Conservation (phyloP, 768 basidiomycete genomes). For the Leccinum truebloodii region DNA sequence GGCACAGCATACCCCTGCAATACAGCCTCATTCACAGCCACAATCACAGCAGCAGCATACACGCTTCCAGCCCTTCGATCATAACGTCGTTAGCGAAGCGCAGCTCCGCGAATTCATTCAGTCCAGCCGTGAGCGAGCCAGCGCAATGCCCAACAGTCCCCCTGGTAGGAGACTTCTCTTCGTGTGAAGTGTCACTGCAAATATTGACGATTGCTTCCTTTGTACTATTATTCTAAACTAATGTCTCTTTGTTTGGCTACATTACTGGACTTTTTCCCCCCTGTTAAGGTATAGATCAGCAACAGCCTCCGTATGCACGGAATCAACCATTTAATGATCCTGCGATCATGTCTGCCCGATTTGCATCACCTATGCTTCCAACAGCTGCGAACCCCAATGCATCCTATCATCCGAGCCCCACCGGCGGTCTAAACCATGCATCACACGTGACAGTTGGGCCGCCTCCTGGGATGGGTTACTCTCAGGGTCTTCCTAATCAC, state of each 20-base stretch:
- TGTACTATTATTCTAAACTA: constrained; percentile 29
- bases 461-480: constrained; percentile 64
- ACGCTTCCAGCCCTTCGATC: constrained; percentile 60
- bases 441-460: constrained; percentile 48
- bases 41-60: constrained; percentile 37
- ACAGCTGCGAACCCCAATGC: constrained; percentile 12
- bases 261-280: constrained; percentile 15
- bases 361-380: constrained; percentile 45
- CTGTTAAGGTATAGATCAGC: constrained; percentile 36
- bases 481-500: constrained; percentile 35
- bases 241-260: constrained; percentile 12
- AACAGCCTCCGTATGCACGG: constrained; percentile 36
- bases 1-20: constrained; percentile 45
- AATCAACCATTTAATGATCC: constrained; percentile 66
- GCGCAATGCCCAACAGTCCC: constrained; percentile 33
- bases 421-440: constrained; percentile 16
- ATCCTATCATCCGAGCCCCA: constrained; percentile 12
- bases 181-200: constrained; percentile 35
- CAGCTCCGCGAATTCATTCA: constrained; percentile 77
- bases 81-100: constrained; percentile 61
- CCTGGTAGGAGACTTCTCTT: constrained; percentile 52
- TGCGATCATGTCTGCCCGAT: constrained; percentile 77
- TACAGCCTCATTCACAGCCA: constrained; percentile 35
- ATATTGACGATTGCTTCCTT: constrained; percentile 36
- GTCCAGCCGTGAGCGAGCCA: constrained; percentile 61